phyloP scores from a whole-genome alignment of 768 basidiomycete genomes.

The Piloderma croceum region DNA sequence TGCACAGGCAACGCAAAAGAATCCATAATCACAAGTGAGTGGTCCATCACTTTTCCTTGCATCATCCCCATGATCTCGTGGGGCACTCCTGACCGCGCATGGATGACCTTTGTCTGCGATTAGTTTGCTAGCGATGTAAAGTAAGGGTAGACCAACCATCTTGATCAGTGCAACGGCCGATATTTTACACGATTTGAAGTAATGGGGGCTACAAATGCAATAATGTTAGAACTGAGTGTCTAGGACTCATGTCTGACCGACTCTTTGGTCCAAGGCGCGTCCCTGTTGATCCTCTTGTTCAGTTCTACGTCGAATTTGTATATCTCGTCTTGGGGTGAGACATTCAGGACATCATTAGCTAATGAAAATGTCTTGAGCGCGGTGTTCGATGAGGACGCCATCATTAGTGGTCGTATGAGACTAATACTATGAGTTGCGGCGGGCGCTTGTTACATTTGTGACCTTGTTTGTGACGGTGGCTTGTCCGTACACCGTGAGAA shows the following conservation, averaged over 20 bases:
- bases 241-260: slow-evolving; percentile 31
- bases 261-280: slow-evolving; percentile 86
- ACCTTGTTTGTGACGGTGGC: too few relatives aligned
- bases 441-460: too few relatives aligned
- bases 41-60: slow-evolving; percentile 90
- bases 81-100: slow-evolving; percentile 93
- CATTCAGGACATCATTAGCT: slow-evolving; percentile 61
- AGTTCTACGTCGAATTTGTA: slow-evolving; percentile 67
- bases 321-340: slow-evolving; percentile 75
- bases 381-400: slow-evolving; percentile 35
- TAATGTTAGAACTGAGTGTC: neutral
- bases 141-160: slow-evolving; percentile 52
- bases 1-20: slow-evolving; percentile 96
- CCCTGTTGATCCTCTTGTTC: slow-evolving; percentile 60
- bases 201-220: slow-evolving; percentile 64
- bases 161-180: slow-evolving; percentile 94
- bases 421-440: too few relatives aligned
- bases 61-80: slow-evolving; percentile 99
- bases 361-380: slow-evolving; percentile 73
- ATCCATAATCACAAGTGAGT: slow-evolving; percentile 83
- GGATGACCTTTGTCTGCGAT: slow-evolving; percentile 71
- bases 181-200: slow-evolving; percentile 89
- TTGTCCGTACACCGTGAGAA: too few relatives aligned
- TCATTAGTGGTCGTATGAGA: too few relatives aligned
- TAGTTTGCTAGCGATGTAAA: neutral